A percentile compares a stretch with the other conserved stretches of the same genome.
Evolutionary conservation across 306 rosid genomes (phyloP).

Genomic region (Fragaria iinumae): DNA sequence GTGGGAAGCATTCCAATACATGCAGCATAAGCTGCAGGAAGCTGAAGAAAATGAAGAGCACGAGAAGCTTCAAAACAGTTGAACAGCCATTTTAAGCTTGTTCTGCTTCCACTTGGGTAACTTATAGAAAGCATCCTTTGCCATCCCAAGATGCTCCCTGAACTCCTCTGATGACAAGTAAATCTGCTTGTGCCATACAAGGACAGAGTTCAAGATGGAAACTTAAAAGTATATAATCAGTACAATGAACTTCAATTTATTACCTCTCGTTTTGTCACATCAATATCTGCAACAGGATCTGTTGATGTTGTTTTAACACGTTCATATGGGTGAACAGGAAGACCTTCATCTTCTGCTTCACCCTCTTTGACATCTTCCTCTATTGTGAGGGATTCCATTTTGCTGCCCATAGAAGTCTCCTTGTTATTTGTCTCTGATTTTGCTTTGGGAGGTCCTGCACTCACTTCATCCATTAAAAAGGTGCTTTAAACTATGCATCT

Average conservation of each 20-base stretch:
- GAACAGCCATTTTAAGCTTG: conserved; percentile 90
- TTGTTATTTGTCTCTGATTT: conserved; percentile 39
- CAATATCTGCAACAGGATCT: conserved; percentile 71
- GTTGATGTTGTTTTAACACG: conserved; percentile 57
- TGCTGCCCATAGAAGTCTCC: conserved; percentile 48
- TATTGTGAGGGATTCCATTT: conserved; percentile 71
- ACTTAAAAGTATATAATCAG: neutral
- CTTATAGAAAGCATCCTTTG: conserved; percentile 65
- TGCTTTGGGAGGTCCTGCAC: conserved; percentile 39
- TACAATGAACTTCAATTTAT: conserved; percentile 14
- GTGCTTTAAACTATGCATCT: conserved; percentile 16
- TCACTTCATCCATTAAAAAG: conserved; percentile 43
- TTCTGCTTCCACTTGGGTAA: conserved; percentile 99
- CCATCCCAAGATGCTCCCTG: conserved; percentile 71
- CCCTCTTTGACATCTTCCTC: conserved; percentile 83
- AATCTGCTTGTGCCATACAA: conserved; percentile 55
- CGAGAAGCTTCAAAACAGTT: conserved; percentile 59
- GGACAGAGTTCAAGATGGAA: conserved; percentile 24
- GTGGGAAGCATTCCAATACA: conserved; percentile 47
- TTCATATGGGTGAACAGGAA: conserved; percentile 71
- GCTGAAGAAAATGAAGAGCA: conserved; percentile 34
- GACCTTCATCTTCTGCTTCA: conserved; percentile 74
- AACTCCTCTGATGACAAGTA: conserved; percentile 84
- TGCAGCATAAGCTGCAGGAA: conserved; percentile 44
- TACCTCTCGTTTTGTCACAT: conserved; percentile 97